These are phyloP conservation scores for Lachnum nothofagi DNA, from an alignment of 2,329 filamentous ascomycete species.

Conservation along the genomic window DNA sequence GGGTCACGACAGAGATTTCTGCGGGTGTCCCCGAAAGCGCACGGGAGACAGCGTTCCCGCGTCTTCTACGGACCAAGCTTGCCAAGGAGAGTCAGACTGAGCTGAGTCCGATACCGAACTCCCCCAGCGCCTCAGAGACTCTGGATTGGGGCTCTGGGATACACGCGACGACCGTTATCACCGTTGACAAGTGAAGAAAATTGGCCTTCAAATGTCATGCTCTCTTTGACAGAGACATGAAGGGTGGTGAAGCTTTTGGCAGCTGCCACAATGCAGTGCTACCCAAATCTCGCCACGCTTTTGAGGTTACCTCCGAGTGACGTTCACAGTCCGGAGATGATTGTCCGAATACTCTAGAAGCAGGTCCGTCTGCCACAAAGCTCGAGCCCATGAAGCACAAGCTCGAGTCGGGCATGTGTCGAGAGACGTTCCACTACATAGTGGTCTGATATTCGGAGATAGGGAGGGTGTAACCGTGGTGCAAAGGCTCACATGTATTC, in stretches of 20 bases:
- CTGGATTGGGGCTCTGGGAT: conserved; percentile 4
- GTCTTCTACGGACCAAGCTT: too few relatives aligned
- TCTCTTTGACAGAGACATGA: too few relatives aligned
- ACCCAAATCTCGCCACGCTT: neutral
- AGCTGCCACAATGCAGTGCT: neutral
- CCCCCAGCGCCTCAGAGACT: neutral
- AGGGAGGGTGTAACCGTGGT: neutral
- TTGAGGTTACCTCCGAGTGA: neutral
- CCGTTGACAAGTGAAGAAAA: neutral
- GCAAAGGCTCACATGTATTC: neutral
- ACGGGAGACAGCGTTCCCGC: conserved; percentile 6
- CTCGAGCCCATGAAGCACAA: neutral
- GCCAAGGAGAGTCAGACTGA: conserved; percentile 20
- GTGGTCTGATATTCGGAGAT: neutral
- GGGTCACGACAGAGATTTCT: conserved; percentile 24
- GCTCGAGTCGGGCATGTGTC: neutral
- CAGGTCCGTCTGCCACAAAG: neutral
- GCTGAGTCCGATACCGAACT: conserved; percentile 5
- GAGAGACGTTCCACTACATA: neutral
- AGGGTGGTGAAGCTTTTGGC: neutral
- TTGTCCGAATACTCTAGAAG: neutral
- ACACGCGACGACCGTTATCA: conserved; percentile 3
- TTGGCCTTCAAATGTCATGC: too few relatives aligned
- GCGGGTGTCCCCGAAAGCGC: conserved; percentile 9
- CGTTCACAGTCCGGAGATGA: neutral